Evolutionary conservation across 768 basidiomycete genomes (phyloP), one percentile per base, ranked within the genome.

Genomic region (Tulasnella sp.): DNA sequence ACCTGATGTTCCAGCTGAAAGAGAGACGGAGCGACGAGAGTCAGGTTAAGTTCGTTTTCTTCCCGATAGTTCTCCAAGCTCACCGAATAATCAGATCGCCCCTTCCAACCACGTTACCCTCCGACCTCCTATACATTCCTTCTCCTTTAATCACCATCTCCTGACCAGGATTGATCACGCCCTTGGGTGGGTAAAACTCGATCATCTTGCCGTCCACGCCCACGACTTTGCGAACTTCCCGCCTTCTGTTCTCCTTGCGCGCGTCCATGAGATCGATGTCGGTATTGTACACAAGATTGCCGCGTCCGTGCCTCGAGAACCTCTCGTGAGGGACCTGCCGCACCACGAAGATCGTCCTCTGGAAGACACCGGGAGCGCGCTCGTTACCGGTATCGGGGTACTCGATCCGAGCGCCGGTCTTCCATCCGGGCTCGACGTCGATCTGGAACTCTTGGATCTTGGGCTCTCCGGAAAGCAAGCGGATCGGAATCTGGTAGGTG

Each of bases 61-160:
- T 38, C 12, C 27, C 12, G 16, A 6, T 42, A 10, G 42, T 36
- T 40, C 40, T n/a, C n/a, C n/a, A n/a, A n/a, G 86, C 89, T 81
- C 83, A 92, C 91, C 88, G 89, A 78, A 93, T 86, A 80, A 92
- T 85, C 82, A 93, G 85, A 82, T 91, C 90, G n/a, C 92, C 91
- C 82, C 89, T 87, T 48, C 90, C 90, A 76, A 89, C 84, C 12
- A 89, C 85, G 82, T 86, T 85, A 18, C 89, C 88, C 44, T 87
- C 85, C n/a, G 88, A 86, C 78, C 89, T 85, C 71, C 91, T 86
- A 52, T 92, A 91, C 92, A 93, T 93, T 31, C 92, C 92, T 76
- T 89, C 90, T 58, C 90, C 91, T 56, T 88, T 85, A 68, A 87
- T 84, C 80, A 88, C 87, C 21, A 90, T 91, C 75, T 87, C 88